Percentiles rank a stretch among this genome's conserved stretches.
phyloP scores from a whole-genome alignment of 768 basidiomycete species.

The Suillus bovinus region DNA sequence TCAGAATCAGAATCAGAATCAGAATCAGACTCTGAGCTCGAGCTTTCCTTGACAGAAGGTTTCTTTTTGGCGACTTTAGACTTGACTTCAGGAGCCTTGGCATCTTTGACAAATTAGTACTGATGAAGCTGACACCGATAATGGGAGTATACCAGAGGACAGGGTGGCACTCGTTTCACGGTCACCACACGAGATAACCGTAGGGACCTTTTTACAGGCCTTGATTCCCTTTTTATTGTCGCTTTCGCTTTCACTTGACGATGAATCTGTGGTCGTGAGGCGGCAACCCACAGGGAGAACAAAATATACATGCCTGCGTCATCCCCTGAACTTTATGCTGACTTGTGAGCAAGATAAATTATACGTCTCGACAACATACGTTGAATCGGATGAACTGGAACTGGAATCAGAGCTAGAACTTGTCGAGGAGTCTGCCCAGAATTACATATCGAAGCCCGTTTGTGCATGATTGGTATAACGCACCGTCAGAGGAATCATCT shows the following conservation, averaged over 20 bases:
- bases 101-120: not conserved
- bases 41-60: slow-evolving; percentile 23
- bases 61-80: not conserved
- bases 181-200: slow-evolving; percentile 9
- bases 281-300: slow-evolving; percentile 24
- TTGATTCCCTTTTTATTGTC: slow-evolving; percentile 6
- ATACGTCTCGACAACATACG: slow-evolving; percentile 15
- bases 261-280: slow-evolving; percentile 7
- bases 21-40: slow-evolving; percentile 26
- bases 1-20: slow-evolving; percentile 19
- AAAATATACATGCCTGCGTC: slow-evolving; percentile 20
- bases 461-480: not conserved
- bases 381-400: slow-evolving; percentile 28
- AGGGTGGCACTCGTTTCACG: slow-evolving; percentile 44
- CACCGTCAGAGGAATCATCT: slow-evolving; percentile 31
- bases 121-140: not conserved
- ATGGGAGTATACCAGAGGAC: slow-evolving; percentile 25
- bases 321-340: slow-evolving; percentile 19
- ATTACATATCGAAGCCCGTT: slow-evolving; percentile 1
- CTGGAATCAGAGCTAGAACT: slow-evolving; percentile 25
- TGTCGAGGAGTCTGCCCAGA: slow-evolving; percentile 20
- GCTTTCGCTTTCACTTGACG: slow-evolving; percentile 13
- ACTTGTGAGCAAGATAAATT: not conserved
- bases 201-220: slow-evolving; percentile 2
- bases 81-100: not conserved